Base-by-base conservation (phyloP, 2,329 filamentous ascomycete genomes). In the Akanthomyces dipterigenus region DNA sequence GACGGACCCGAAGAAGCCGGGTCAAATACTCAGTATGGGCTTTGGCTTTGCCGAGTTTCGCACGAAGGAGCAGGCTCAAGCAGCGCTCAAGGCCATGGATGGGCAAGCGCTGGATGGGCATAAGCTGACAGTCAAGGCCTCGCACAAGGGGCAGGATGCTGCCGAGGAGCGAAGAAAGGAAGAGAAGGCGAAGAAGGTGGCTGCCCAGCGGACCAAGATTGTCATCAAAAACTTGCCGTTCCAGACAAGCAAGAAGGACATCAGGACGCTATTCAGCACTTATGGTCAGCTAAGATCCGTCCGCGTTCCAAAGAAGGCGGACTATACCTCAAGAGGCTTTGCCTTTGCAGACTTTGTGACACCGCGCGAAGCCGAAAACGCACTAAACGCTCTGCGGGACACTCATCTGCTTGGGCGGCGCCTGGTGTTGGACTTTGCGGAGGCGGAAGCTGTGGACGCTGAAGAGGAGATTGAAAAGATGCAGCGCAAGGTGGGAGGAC, bases 211-310 rank as follows among this genome's bases (percentile, higher is more conserved):
- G 67, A 97, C 93, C 53, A 98, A 98, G 82, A 89, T 99, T 71
- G 88, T 98, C 75, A 89, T 99, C 79, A 99, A 98, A 81, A 99
- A 99, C 79, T 78, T 99, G 75, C 93, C 95, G 22, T 99, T 99
- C 78, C 91, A 98, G 78, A 89, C 90, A 54, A 89, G 87, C 59
- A 97, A 96, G 80, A 95, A 96, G 75, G 95, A 99, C 72, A 83
- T 99, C 62, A 86, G 91, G 65, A 81, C 88, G 59, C 81, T 98
- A 46, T 93, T 98, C 72, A 87, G 90, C 64, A 87, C 91, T 40
- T 98, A 97, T 76, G 96, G 95, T 50, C 89, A 96, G 73, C 85
- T 99, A 65, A 89, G 91, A 70, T 93, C 92, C 58, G 91, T 99
- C 64, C 90, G 95, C 65, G 85, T 99, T 70, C 95, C 95, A 58